Percentiles rank a stretch among this genome's conserved stretches.
Evolutionary conservation across 768 basidiomycete genomes (phyloP).

Genomic region (Multifurca ochricompacta): DNA sequence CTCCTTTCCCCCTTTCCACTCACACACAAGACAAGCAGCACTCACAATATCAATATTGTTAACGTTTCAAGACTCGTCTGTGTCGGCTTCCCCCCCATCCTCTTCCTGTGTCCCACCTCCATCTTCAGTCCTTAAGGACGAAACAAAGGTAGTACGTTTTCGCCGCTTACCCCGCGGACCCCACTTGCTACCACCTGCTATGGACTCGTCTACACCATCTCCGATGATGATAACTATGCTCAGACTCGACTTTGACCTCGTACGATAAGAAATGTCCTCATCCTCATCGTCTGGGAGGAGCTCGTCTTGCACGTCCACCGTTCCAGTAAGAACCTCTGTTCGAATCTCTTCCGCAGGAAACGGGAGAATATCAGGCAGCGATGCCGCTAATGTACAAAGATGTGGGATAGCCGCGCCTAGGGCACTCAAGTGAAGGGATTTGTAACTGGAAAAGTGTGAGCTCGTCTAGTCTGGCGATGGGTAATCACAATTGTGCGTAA

Average conservation of each 20-base stretch:
- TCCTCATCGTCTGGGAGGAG: constrained; percentile 67
- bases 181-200: constrained; percentile 19
- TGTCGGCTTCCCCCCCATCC: not conserved
- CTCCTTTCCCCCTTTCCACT: too few species aligned
- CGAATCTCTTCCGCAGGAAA: constrained; percentile 55
- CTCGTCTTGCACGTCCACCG: constrained; percentile 72
- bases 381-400: constrained; percentile 58
- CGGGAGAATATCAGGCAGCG: constrained; percentile 67
- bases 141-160: not conserved
- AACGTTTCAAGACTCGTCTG: not conserved
- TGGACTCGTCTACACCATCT: constrained; percentile 44
- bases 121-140: not conserved
- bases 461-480: not conserved
- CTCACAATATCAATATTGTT: too few species aligned
- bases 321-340: constrained; percentile 57
- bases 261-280: constrained; percentile 54
- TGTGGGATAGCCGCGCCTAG: constrained; percentile 90
- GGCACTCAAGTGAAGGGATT: constrained; percentile 64
- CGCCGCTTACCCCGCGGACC: constrained; percentile 18
- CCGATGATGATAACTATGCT: constrained; percentile 52
- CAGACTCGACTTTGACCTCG: constrained; percentile 64
- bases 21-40: too few species aligned
- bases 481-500: not conserved
- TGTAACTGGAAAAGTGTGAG: constrained; percentile 42
- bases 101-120: not conserved